phyloP scores from a whole-genome alignment of 2,329 filamentous ascomycete species.

The Fusarium aywerte region DNA sequence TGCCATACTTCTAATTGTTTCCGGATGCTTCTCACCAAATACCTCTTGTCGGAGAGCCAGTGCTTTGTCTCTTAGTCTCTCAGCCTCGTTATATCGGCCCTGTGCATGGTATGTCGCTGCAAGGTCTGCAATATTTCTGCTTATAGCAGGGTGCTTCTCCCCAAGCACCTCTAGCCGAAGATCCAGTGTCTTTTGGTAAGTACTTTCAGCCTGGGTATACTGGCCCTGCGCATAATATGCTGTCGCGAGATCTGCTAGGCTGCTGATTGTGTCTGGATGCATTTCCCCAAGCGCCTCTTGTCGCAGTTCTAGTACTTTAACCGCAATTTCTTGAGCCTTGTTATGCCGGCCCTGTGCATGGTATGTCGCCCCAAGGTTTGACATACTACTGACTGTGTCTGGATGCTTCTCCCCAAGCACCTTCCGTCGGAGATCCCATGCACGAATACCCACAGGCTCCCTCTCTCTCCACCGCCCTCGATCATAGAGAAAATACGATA shows the following conservation, averaged over 20 bases:
- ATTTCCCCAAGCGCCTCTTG: background rate
- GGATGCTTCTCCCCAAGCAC: background rate
- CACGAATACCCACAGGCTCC: background rate
- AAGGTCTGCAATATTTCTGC: conserved; percentile 18
- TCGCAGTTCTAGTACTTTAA: background rate
- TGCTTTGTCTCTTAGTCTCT: background rate
- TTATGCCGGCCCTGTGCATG: background rate
- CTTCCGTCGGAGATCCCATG: background rate
- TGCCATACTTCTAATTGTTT: background rate
- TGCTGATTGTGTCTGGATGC: background rate
- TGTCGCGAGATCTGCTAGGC: background rate
- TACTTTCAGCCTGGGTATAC: background rate
- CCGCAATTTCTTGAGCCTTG: background rate
- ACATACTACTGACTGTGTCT: background rate
- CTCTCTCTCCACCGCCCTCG: background rate
- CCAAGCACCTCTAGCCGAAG: background rate
- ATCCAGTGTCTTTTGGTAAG: background rate
- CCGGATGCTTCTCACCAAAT: background rate
- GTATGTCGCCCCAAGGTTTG: background rate
- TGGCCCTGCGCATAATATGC: background rate
- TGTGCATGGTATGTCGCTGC: background rate
- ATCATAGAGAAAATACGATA: background rate
- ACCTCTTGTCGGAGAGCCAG: background rate
- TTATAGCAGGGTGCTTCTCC: conserved; percentile 15
- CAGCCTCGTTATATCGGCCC: background rate